Conservation (phyloP, 768 basidiomycete genomes). For the Nevesoporus exiguus region DNA sequence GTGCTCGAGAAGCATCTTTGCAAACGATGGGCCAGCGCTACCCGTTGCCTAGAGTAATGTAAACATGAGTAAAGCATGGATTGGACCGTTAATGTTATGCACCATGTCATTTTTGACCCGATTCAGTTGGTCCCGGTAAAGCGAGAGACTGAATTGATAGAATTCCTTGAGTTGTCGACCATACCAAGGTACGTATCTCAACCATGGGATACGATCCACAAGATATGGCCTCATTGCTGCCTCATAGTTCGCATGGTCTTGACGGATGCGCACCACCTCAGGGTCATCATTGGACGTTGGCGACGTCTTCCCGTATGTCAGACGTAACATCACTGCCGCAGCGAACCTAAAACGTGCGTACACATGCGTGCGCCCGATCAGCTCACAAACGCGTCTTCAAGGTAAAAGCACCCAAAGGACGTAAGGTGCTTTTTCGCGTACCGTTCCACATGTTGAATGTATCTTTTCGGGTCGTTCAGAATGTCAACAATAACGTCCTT, state of each 20-base stretch:
- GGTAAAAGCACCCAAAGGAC: too few species aligned
- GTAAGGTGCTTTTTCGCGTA: neutral
- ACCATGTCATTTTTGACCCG: neutral
- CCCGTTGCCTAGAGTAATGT: slow-evolving; percentile 4
- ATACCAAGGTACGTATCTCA: neutral
- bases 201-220: neutral
- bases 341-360: neutral
- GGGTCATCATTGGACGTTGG: neutral
- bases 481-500: slow-evolving; percentile 19
- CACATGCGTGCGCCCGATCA: neutral
- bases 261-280: neutral
- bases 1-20: slow-evolving; percentile 48
- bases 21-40: slow-evolving; percentile 36
- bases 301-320: neutral
- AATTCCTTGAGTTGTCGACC: neutral
- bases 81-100: neutral
- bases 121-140: neutral
- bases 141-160: neutral
- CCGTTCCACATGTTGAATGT: slow-evolving; percentile 15
- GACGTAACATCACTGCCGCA: neutral
- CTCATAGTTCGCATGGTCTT: neutral
- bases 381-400: neutral
- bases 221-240: neutral
- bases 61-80: too few species aligned
- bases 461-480: slow-evolving; percentile 11